Evolutionary conservation across 2,329 filamentous ascomycete genomes (phyloP).

Genomic region (Pezicula rhizophila): DNA sequence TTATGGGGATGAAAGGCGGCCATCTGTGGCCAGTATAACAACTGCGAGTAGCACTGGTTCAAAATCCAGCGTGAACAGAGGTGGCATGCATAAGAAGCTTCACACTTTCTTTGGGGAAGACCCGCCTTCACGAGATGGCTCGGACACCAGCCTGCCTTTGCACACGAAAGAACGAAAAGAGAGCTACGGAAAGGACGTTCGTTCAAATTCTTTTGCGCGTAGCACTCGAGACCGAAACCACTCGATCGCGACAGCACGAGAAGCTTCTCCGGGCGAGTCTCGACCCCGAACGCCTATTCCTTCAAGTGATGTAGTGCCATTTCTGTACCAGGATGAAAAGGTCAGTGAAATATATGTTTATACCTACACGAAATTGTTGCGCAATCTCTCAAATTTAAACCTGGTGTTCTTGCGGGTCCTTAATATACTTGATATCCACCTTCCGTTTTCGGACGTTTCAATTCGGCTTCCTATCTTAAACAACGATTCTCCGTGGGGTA

Average conservation of each 20-base stretch:
- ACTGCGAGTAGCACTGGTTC: slow-evolving; percentile 84
- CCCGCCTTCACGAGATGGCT: slow-evolving; percentile 67
- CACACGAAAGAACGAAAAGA: slow-evolving; percentile 11
- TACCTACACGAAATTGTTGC: slow-evolving; percentile 1
- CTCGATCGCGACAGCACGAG: slow-evolving; percentile 69
- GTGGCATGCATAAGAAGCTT: slow-evolving; percentile 70
- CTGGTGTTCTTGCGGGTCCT: background rate
- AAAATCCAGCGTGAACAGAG: slow-evolving; percentile 62
- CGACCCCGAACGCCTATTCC: slow-evolving; percentile 80
- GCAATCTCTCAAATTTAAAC: background rate
- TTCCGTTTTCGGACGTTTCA: slow-evolving; percentile 17
- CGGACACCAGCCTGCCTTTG: slow-evolving; percentile 59
- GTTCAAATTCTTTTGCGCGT: slow-evolving; percentile 54
- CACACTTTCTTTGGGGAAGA: slow-evolving; percentile 93
- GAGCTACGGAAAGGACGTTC: slow-evolving; percentile 48
- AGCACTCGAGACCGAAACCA: slow-evolving; percentile 69
- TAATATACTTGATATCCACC: background rate
- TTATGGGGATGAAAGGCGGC: slow-evolving; percentile 69
- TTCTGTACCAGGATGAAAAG: slow-evolving; percentile 83
- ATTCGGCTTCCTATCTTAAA: background rate
- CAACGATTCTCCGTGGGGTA: slow-evolving; percentile 1
- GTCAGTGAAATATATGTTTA: slow-evolving; percentile 41
- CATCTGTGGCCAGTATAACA: slow-evolving; percentile 81
- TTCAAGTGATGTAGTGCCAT: slow-evolving; percentile 93
- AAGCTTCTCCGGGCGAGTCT: slow-evolving; percentile 69